Conservation (phyloP, 2,329 filamentous ascomycete genomes). For the Colletotrichum somersetense region DNA sequence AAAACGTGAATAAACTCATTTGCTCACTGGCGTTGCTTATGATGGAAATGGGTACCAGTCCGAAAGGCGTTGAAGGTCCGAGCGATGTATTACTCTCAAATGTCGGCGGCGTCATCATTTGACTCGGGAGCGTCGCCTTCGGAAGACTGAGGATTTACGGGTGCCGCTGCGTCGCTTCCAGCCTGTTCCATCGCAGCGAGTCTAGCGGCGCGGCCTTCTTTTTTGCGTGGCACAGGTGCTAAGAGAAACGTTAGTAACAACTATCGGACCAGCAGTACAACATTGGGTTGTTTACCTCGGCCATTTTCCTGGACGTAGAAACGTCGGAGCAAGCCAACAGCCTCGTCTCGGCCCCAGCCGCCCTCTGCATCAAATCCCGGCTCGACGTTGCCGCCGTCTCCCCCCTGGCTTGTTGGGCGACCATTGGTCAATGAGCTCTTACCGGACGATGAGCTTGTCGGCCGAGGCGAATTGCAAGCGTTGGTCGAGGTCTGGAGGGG, state of each 20-base stretch:
- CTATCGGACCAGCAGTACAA: conserved; percentile 25
- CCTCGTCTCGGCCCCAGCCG: conserved; percentile 90
- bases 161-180: conserved; percentile 22
- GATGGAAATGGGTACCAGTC: neutral
- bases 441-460: conserved; percentile 22
- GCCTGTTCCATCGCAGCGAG: conserved; percentile 58
- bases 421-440: conserved; percentile 4
- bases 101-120: neutral
- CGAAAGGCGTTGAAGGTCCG: neutral
- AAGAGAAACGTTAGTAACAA: conserved; percentile 40
- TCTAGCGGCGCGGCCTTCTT: conserved; percentile 67
- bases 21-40: neutral
- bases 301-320: conserved; percentile 99
- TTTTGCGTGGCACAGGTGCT: conserved; percentile 67
- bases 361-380: conserved; percentile 85
- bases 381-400: conserved; percentile 79
- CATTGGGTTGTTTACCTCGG: conserved; percentile 73
- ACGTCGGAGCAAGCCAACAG: conserved; percentile 89
- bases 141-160: neutral
- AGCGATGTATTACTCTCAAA: neutral
- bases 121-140: neutral
- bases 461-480: conserved; percentile 15
- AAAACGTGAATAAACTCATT: neutral
- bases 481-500: conserved; percentile 23
- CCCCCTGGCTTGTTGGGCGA: conserved; percentile 48